Percentiles rank a stretch among this genome's conserved stretches.
phyloP scores from a whole-genome alignment of 257 asterid species.

The Solanum sitiens region DNA sequence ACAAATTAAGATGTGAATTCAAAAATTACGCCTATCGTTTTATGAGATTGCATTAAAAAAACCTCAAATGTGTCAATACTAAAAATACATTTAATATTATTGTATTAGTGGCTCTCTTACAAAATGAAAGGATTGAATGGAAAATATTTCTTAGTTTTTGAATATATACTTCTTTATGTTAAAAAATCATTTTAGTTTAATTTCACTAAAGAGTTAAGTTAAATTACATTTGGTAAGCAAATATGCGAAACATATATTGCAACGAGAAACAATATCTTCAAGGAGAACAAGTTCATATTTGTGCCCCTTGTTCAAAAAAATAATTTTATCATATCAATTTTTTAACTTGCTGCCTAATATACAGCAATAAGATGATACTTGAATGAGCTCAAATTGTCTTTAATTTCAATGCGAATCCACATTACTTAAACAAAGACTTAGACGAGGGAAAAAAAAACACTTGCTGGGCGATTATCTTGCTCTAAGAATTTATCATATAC shows the following conservation, averaged over 20 bases:
- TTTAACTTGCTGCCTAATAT: neutral
- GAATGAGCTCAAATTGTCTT: neutral
- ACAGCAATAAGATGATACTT: neutral
- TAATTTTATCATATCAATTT: neutral
- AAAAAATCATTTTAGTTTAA: neutral
- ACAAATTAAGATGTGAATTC: neutral
- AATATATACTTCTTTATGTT: neutral
- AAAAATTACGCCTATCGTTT: neutral
- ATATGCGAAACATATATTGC: neutral
- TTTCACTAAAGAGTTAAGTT: neutral
- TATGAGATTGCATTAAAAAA: neutral
- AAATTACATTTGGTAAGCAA: neutral
- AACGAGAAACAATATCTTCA: neutral
- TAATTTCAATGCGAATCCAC: neutral
- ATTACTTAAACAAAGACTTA: neutral
- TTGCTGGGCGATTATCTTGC: accelerated
- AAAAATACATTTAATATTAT: neutral
- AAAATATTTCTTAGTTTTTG: neutral
- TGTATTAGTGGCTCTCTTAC: neutral
- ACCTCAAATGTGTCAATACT: neutral
- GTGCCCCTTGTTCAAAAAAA: neutral
- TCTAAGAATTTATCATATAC: neutral
- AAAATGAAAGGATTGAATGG: neutral
- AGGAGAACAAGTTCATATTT: neutral
- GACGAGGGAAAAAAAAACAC: neutral